A percentile compares a stretch with the other conserved stretches of the same genome.
Conservation (phyloP, 768 basidiomycete species). For the Suillus paluster region DNA sequence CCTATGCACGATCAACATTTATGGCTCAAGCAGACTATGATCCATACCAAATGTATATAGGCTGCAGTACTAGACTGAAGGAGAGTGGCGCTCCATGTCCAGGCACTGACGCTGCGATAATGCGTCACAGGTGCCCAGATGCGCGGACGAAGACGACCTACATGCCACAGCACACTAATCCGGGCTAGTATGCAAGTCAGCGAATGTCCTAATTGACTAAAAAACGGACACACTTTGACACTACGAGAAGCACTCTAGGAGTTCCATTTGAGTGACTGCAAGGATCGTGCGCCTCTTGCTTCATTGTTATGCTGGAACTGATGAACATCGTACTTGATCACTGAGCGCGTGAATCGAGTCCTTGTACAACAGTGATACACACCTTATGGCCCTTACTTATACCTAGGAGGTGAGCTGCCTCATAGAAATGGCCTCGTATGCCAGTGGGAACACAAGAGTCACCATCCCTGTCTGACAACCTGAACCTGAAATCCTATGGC, state of each 20-base stretch:
- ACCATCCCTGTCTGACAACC: too few species aligned
- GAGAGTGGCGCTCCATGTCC: conserved; percentile 46
- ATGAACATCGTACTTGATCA: too few species aligned
- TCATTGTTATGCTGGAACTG: too few species aligned
- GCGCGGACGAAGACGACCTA: conserved; percentile 10
- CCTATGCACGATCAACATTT: conserved; percentile 18
- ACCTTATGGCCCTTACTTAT: too few species aligned
- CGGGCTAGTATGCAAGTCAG: conserved; percentile 25
- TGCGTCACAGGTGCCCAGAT: background rate
- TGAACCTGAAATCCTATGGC: too few species aligned
- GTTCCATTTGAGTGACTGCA: background rate
- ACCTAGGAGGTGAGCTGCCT: too few species aligned
- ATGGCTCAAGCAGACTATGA: background rate
- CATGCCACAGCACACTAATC: conserved; percentile 42
- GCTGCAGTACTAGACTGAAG: conserved; percentile 42
- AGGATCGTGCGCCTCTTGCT: too few species aligned
- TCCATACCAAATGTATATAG: conserved; percentile 34
- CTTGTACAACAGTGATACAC: too few species aligned
- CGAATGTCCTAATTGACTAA: background rate
- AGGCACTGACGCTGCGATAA: conserved; percentile 34
- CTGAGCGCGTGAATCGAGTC: too few species aligned
- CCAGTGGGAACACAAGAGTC: too few species aligned
- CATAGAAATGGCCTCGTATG: too few species aligned
- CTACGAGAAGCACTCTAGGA: conserved; percentile 35
- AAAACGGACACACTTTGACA: conserved; percentile 28